Evolutionary conservation across 345 rosid species (phyloP).

Genomic region (Theobroma cacao): DNA sequence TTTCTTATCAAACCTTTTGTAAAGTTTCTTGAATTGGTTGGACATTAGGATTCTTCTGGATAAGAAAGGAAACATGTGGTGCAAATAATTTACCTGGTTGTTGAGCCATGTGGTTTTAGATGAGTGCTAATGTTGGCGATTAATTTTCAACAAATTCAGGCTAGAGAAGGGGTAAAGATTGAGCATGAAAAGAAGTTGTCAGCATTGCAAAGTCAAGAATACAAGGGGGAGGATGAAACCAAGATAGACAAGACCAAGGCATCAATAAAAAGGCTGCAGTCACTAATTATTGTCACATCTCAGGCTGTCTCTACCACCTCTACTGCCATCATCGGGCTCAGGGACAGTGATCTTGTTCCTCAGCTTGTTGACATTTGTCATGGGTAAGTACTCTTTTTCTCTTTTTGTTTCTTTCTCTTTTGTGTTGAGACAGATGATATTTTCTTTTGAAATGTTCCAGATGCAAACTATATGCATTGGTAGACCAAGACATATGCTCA

Average conservation of each 20-base stretch:
- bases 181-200: conserved; percentile 85
- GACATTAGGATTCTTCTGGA: neutral
- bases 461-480: neutral
- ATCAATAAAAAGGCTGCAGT: conserved; percentile 67
- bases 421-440: neutral
- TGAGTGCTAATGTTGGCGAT: conserved; percentile 8
- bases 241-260: conserved; percentile 90
- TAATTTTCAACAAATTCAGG: conserved; percentile 37
- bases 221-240: conserved; percentile 78
- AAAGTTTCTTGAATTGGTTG: conserved; percentile 4
- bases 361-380: conserved; percentile 89
- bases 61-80: neutral
- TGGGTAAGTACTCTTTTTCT: conserved; percentile 50
- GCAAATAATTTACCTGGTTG: neutral
- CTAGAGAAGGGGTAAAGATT: conserved; percentile 88
- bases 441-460: neutral
- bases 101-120: neutral
- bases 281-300: conserved; percentile 74
- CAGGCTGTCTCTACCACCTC: conserved; percentile 92
- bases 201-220: conserved; percentile 84
- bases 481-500: neutral
- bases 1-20: neutral
- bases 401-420: neutral
- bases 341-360: conserved; percentile 91
- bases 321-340: conserved; percentile 66